Conservation (phyloP, 2,329 filamentous ascomycete species). For the Exserohilum rostratum region DNA sequence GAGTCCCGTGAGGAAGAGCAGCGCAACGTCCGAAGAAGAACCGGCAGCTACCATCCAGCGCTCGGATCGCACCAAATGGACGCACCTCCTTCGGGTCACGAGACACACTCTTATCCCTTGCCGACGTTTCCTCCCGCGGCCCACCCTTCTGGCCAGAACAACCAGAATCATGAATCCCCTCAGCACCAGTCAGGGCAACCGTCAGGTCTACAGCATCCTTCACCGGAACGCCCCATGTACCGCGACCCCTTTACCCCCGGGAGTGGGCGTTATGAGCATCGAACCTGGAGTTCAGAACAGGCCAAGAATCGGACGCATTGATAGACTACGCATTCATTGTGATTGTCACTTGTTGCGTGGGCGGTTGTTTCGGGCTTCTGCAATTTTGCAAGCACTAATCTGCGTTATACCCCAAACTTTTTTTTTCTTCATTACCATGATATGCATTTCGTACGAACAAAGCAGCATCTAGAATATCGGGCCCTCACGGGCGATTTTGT, state of each 20-base stretch:
- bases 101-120: slow-evolving; percentile 26
- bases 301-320: slow-evolving; percentile 15
- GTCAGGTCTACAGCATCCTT: slow-evolving; percentile 10
- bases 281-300: slow-evolving; percentile 28
- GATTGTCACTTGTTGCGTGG: slow-evolving; percentile 4
- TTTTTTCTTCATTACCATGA: neutral
- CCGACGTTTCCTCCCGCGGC: slow-evolving; percentile 30
- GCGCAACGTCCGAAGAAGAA: slow-evolving; percentile 47
- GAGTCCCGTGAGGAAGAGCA: slow-evolving; percentile 35
- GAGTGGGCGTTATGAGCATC: slow-evolving; percentile 31
- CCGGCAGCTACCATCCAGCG: slow-evolving; percentile 44
- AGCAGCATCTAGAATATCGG: slow-evolving; percentile 19
- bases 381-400: slow-evolving; percentile 11
- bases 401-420: slow-evolving; percentile 23
- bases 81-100: slow-evolving; percentile 23
- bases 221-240: slow-evolving; percentile 18
- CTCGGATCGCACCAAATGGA: slow-evolving; percentile 32
- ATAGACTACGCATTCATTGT: neutral
- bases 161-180: slow-evolving; percentile 12
- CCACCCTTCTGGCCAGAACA: slow-evolving; percentile 13
- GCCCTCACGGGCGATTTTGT: slow-evolving; percentile 21
- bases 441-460: neutral
- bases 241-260: slow-evolving; percentile 24
- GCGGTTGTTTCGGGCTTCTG: slow-evolving; percentile 10
- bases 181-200: slow-evolving; percentile 20